These are phyloP conservation scores for Plasmodium vinckei DNA, from an alignment of 169 alveolate species.

Conservation along the genomic window DNA sequence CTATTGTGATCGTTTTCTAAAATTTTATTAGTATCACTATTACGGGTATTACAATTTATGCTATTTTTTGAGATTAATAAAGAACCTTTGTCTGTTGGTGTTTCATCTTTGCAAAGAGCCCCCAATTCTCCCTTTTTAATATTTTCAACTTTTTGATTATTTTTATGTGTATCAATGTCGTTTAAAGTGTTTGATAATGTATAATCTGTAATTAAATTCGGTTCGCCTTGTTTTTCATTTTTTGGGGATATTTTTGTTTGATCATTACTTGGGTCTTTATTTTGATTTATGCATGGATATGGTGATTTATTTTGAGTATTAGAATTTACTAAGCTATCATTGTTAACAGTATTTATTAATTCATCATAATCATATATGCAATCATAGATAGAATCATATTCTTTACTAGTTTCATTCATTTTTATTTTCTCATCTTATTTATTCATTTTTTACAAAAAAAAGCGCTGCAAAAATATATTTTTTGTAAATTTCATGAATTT, in stretches of 20 bases:
- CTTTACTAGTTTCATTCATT: constrained; percentile 61
- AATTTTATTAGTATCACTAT: no score
- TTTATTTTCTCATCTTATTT: constrained; percentile 16
- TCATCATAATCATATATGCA: constrained; percentile 68
- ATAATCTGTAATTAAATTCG: not conserved
- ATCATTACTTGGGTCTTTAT: not conserved
- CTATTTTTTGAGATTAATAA: not conserved
- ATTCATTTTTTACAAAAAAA: constrained; percentile 23
- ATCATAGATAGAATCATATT: constrained; percentile 66
- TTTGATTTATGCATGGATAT: not conserved
- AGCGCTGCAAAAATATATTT: not conserved
- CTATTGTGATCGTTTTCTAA: no score
- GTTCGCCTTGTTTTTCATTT: not conserved
- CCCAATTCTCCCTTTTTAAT: not conserved
- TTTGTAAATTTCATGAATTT: no score
- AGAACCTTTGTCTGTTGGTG: not conserved
- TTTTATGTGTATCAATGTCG: not conserved
- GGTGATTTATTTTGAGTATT: constrained; percentile 13
- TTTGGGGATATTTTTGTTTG: no score
- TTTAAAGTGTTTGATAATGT: not conserved
- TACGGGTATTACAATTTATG: not conserved
- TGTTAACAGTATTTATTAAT: constrained; percentile 9
- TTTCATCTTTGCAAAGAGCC: not conserved
- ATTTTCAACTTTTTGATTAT: constrained; percentile 9
- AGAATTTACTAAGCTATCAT: not conserved